phyloP scores from a whole-genome alignment of 2,329 filamentous ascomycete genomes.

The Colletotrichum endophyticum region DNA sequence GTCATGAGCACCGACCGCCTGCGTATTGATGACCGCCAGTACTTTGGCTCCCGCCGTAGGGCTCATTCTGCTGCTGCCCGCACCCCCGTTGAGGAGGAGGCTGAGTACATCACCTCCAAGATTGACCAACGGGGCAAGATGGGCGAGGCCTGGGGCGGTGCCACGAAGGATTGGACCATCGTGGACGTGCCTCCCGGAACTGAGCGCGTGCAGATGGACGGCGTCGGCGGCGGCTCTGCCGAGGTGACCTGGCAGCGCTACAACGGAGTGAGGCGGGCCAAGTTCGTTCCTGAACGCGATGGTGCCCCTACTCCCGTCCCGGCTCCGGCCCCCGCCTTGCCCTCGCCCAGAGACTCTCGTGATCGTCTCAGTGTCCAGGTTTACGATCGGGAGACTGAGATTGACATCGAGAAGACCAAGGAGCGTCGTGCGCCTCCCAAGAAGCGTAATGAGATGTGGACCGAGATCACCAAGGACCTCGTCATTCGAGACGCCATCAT shows the following conservation, averaged over 20 bases:
- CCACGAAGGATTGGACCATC: conserved; percentile 79
- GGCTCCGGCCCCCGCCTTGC: conserved; percentile 24
- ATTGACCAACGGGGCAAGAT: conserved; percentile 67
- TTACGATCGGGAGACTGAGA: conserved; percentile 49
- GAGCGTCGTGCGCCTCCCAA: conserved; percentile 51
- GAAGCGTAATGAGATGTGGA: conserved; percentile 79
- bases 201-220: conserved; percentile 82
- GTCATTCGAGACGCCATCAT: conserved; percentile 88
- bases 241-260: conserved; percentile 82
- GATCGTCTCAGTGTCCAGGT: conserved; percentile 52
- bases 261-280: conserved; percentile 76
- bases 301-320: conserved; percentile 26
- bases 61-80: conserved; percentile 55
- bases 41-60: conserved; percentile 47
- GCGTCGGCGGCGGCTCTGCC: conserved; percentile 73
- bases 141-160: conserved; percentile 77
- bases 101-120: conserved; percentile 61
- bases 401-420: conserved; percentile 61
- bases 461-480: conserved; percentile 93
- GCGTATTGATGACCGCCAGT: conserved; percentile 46
- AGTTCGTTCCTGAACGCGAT: conserved; percentile 74
- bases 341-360: conserved; percentile 33
- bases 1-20: conserved; percentile 62
- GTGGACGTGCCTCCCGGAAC: conserved; percentile 86
- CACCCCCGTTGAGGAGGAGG: conserved; percentile 62